Evolutionary conservation across 2,329 filamentous ascomycete genomes (phyloP).

Genomic region (Ceratocystiopsis brevicomis): DNA sequence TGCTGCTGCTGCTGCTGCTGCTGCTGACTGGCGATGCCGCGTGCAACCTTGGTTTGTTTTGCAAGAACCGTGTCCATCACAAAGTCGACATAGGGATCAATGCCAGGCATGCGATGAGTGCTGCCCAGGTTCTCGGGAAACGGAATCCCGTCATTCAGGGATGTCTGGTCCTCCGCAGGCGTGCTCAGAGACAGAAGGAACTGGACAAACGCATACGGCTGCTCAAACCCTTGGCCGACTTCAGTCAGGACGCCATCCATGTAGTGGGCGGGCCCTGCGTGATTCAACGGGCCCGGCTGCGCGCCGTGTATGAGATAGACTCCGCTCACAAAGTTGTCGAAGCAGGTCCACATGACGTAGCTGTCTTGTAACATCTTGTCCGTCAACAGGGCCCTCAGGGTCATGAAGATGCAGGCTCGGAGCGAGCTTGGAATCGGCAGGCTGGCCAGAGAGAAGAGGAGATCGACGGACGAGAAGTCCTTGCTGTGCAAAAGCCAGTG

Average conservation of each 20-base stretch:
- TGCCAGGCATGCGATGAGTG: slow-evolving; percentile 56
- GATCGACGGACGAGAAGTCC: slow-evolving; percentile 48
- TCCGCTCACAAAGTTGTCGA: slow-evolving; percentile 66
- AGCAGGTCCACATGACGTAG: slow-evolving; percentile 56
- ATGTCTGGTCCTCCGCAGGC: slow-evolving; percentile 40
- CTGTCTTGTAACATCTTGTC: slow-evolving; percentile 51
- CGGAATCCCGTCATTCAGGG: slow-evolving; percentile 55
- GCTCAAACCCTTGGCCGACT: slow-evolving; percentile 63
- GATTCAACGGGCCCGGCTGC: slow-evolving; percentile 15
- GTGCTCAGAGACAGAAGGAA: slow-evolving; percentile 54
- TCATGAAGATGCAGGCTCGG: slow-evolving; percentile 66
- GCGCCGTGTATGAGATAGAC: slow-evolving; percentile 22
- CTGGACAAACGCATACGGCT: slow-evolving; percentile 66
- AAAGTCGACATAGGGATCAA: slow-evolving; percentile 87
- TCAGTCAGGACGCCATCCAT: slow-evolving; percentile 53
- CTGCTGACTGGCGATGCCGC: background rate
- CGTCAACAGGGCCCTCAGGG: slow-evolving; percentile 55
- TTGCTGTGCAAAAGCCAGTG: slow-evolving; percentile 47
- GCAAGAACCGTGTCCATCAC: slow-evolving; percentile 63
- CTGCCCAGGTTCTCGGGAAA: slow-evolving; percentile 76
- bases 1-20: background rate
- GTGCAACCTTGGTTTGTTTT: slow-evolving; percentile 28
- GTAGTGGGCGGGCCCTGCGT: slow-evolving; percentile 14
- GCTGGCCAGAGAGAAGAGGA: slow-evolving; percentile 61
- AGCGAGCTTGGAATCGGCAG: slow-evolving; percentile 59